These are phyloP conservation scores for Scheffersomyces parashehatae DNA, from an alignment of 1,139 yeast species.

Conservation along the genomic window DNA sequence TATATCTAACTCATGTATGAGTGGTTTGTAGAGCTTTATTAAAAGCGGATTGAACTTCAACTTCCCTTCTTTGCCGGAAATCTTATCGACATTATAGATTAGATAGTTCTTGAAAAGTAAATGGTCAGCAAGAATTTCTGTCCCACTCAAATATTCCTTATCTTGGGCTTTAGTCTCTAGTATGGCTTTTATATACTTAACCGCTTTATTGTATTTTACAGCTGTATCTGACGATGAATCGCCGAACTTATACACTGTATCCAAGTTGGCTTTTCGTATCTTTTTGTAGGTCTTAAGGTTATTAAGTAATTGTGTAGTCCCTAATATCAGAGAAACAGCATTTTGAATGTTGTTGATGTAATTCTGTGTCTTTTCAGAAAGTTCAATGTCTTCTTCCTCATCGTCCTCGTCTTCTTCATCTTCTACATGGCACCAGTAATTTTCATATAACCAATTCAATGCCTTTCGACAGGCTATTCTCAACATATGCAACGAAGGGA, in stretches of 20 bases:
- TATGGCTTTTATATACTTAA: constrained; percentile 16
- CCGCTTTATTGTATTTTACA: constrained; percentile 39
- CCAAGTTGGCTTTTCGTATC: constrained; percentile 49
- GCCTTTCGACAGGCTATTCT: constrained; percentile 62
- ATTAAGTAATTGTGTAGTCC: constrained; percentile 3
- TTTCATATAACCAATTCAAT: constrained; percentile 68
- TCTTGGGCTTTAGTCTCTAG: constrained; percentile 7
- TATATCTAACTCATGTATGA: constrained; percentile 31
- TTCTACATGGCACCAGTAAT: constrained; percentile 67
- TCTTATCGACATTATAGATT: constrained; percentile 26
- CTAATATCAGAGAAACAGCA: not conserved
- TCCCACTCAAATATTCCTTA: constrained; percentile 4
- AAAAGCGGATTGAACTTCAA: constrained; percentile 29
- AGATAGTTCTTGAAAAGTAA: constrained; percentile 28
- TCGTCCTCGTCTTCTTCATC: constrained; percentile 24
- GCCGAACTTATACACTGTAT: constrained; percentile 28
- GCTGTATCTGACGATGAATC: constrained; percentile 43
- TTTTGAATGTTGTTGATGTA: not conserved
- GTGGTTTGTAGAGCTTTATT: constrained; percentile 32
- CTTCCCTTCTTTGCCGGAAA: constrained; percentile 12
- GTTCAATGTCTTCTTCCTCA: constrained; percentile 13
- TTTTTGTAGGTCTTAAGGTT: constrained; percentile 33
- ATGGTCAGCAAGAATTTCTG: constrained; percentile 10
- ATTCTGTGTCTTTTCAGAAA: not conserved
- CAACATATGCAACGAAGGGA: constrained; percentile 72